phyloP scores from a whole-genome alignment of 352 stramenopile species.

The Phytophthora syringae region DNA sequence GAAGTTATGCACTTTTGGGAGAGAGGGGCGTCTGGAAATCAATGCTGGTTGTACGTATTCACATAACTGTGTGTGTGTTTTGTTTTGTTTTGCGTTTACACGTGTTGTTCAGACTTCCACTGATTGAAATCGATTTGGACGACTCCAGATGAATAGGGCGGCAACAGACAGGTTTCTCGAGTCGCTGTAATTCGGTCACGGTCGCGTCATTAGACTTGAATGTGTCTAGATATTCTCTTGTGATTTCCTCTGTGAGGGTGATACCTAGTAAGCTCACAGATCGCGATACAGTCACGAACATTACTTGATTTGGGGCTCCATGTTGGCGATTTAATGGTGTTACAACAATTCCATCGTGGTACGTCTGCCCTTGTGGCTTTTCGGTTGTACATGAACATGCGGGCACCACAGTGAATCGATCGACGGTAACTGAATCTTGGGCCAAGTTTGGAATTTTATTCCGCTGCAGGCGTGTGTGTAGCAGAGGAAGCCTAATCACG shows the following conservation, averaged over 20 bases:
- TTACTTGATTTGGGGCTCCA: background rate
- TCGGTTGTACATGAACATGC: conserved; percentile 28
- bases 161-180: background rate
- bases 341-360: background rate
- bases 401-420: conserved; percentile 23
- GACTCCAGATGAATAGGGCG: background rate
- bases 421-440: conserved; percentile 7
- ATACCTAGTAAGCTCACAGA: background rate
- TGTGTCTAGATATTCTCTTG: background rate
- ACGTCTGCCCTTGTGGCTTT: conserved; percentile 23
- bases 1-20: too few species aligned
- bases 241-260: conserved; percentile 1
- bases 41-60: too few species aligned
- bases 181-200: background rate
- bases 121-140: background rate
- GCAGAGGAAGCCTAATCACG: background rate
- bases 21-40: too few species aligned
- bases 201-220: background rate
- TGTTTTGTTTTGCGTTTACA: background rate
- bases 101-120: background rate
- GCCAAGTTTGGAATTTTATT: background rate
- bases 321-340: background rate
- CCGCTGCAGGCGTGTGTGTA: background rate
- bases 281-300: conserved; percentile 8
- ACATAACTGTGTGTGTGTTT: background rate